Percentiles rank a stretch among this genome's conserved stretches.
phyloP scores from a whole-genome alignment of 2,329 filamentous ascomycete species.

The Lachnellula hyalina region DNA sequence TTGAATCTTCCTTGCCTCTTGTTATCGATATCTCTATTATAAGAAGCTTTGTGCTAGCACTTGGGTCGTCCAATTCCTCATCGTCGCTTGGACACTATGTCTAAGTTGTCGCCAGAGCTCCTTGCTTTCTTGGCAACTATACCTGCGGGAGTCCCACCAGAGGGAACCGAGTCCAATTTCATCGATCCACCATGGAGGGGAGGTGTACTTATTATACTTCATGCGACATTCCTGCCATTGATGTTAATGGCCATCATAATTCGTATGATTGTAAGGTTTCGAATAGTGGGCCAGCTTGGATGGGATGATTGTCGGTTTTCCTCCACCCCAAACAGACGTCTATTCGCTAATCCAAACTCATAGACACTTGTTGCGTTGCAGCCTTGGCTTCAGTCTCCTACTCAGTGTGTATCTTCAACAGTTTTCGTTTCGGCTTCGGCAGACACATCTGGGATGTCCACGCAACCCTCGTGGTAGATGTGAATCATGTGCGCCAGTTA shows the following conservation, averaged over 20 bases:
- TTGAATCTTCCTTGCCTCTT: no score
- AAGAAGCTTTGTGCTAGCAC: no score
- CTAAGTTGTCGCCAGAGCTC: background rate
- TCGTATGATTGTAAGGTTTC: background rate
- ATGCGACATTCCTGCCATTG: background rate
- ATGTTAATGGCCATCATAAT: background rate
- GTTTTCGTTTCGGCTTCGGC: background rate
- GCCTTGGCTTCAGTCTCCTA: background rate
- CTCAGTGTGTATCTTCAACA: background rate
- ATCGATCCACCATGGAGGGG: background rate
- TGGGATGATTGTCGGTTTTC: background rate
- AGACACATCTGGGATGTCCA: background rate
- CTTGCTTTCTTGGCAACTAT: background rate
- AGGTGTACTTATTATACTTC: background rate
- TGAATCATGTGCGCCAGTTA: background rate
- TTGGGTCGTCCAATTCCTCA: no score
- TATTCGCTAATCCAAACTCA: background rate
- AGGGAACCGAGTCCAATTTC: background rate
- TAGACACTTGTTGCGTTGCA: background rate
- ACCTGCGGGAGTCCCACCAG: background rate
- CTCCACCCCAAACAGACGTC: background rate
- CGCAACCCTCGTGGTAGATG: background rate
- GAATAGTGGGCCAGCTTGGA: background rate
- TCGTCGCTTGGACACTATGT: no score
- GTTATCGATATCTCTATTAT: no score